These are phyloP conservation scores for Apiotrichum brassicae DNA, from an alignment of 1,284 basidiomycete species.

Conservation along the genomic window DNA sequence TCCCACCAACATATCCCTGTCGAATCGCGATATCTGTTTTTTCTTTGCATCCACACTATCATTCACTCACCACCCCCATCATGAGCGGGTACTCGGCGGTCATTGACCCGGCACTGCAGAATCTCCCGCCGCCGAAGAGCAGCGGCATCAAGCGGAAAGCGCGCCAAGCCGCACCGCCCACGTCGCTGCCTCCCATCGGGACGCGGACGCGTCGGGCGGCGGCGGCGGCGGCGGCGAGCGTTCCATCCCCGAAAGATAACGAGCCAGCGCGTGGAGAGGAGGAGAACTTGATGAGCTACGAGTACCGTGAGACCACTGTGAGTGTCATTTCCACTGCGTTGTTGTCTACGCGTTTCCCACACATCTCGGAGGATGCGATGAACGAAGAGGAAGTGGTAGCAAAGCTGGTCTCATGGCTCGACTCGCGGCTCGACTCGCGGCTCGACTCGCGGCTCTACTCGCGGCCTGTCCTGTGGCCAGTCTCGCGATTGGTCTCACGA, in stretches of 20 bases:
- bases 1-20: neutral
- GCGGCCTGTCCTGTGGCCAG: no score
- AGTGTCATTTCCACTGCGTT: neutral
- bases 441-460: no score
- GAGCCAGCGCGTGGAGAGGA: constrained; percentile 33
- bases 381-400: no score
- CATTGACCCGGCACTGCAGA: constrained; percentile 13
- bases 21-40: neutral
- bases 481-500: no score
- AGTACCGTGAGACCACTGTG: constrained; percentile 14
- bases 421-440: no score
- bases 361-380: no score
- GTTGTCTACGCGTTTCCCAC: no score
- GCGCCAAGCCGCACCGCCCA: neutral
- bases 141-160: constrained; percentile 14
- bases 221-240: neutral
- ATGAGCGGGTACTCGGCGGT: constrained; percentile 1
- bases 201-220: neutral
- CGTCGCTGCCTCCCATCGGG: no score
- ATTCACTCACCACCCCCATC: neutral
- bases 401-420: no score
- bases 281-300: constrained; percentile 31
- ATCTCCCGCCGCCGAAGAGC: neutral
- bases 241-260: neutral
- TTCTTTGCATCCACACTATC: neutral